Conservation (phyloP, 768 basidiomycete genomes). For the Kwoniella mangroviensis region DNA sequence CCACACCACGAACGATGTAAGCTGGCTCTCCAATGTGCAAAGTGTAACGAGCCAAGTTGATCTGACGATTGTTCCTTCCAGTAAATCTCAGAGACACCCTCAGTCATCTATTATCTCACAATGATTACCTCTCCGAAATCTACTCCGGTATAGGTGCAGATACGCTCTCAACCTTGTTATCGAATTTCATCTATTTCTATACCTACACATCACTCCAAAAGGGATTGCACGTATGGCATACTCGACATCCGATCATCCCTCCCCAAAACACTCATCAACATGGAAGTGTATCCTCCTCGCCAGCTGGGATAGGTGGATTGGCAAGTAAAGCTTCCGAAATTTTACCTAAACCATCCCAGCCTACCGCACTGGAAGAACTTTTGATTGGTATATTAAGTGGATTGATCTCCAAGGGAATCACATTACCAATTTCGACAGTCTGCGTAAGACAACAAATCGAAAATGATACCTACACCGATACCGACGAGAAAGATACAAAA, state of each 20-base stretch:
- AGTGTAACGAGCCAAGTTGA: too few species aligned
- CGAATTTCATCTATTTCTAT: slow-evolving; percentile 49
- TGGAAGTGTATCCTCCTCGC: slow-evolving; percentile 15
- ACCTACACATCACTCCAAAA: slow-evolving; percentile 41
- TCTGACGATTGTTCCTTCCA: neutral
- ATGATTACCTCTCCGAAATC: slow-evolving; percentile 24
- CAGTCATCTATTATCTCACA: slow-evolving; percentile 28
- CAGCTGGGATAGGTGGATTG: slow-evolving; percentile 37
- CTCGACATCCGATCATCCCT: slow-evolving; percentile 11
- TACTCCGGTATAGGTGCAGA: slow-evolving; percentile 45
- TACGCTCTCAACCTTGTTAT: slow-evolving; percentile 45
- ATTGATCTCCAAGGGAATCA: slow-evolving; percentile 42
- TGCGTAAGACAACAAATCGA: slow-evolving; percentile 44
- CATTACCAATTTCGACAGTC: slow-evolving; percentile 46
- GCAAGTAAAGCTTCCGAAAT: slow-evolving; percentile 25
- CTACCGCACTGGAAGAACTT: slow-evolving; percentile 31
- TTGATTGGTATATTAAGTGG: slow-evolving; percentile 45
- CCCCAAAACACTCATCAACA: neutral
- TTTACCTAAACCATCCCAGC: slow-evolving; percentile 2
- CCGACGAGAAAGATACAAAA: neutral
- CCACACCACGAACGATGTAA: slow-evolving; percentile 28
- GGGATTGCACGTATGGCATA: slow-evolving; percentile 20
- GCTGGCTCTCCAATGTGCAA: slow-evolving; percentile 1
- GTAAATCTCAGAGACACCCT: slow-evolving; percentile 41
- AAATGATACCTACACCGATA: slow-evolving; percentile 6